Evolutionary conservation across 495 filamentous ascomycete species (phyloP), one percentile per base, ranked within the genome.

Genomic region (Trichoderma asperelloides): DNA sequence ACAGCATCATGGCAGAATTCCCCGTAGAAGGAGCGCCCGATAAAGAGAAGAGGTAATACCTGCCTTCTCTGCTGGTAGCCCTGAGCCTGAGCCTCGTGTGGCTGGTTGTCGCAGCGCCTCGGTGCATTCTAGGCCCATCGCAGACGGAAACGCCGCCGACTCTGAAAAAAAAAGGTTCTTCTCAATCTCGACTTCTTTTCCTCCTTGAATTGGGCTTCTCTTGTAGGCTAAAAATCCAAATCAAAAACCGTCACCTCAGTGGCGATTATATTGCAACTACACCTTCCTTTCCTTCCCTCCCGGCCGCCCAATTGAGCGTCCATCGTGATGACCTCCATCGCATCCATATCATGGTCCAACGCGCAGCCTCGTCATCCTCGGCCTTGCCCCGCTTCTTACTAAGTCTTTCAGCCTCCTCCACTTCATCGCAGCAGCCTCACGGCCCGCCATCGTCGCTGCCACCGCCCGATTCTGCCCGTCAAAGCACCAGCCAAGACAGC

Each of bases 331-430:
- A 60, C 12, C 55, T 16, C 55, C 23, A 16, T 30, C 23, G 3
- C 55, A 30, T 30, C 27, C 23, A 1, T 25, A 30, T 30, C 27
- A 60, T 60, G 55, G 23, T 16, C 25, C 55, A 60, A 2, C 55
- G 23, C 55, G 27, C 55, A 60, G 55, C 55, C 55, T 60, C 55
- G 55, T 30, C 55, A 60, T 60, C 55, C 9, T 30, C 55, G 55
- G 27, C 55, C 12, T 18, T 60, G 55, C 55, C 55, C 55, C 55
- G 55, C 55, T 60, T 60, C 55, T 60, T 60, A 60, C 55, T 60
- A 60, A 60, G 55, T 60, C 55, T 60, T 25, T 60, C 55, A 60
- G 55, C 23, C 55, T 60, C 27, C 55, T 60, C 55, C 55, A 60
- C 23, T 30, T 30, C 55, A 30, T 30, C 55, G 21, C 49, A 21